phyloP scores from a whole-genome alignment of 2,329 filamentous ascomycete species.

The Nigrospora osmanthi region DNA sequence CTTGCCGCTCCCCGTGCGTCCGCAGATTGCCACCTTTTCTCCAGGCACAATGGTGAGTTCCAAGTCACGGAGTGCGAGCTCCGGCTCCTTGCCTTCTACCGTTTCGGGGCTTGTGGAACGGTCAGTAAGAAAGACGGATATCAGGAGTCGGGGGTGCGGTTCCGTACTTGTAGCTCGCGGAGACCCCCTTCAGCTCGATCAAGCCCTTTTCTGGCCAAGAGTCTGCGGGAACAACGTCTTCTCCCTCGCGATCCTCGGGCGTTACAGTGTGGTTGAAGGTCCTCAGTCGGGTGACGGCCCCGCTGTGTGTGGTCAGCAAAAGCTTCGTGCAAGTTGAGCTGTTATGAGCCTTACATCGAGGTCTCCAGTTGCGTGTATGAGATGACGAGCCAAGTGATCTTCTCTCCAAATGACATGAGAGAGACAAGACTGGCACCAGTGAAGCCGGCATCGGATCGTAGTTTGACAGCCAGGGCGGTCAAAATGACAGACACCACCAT shows the following conservation, averaged over 20 bases:
- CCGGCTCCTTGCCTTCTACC: constrained; percentile 3
- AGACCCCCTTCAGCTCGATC: constrained; percentile 14
- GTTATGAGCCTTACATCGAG: constrained; percentile 6
- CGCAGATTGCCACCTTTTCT: constrained; percentile 24
- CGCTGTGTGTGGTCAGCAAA: constrained; percentile 6
- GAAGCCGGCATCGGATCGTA: constrained; percentile 14
- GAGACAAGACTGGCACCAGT: constrained; percentile 21
- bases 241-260: constrained; percentile 12
- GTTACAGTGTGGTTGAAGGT: constrained; percentile 13
- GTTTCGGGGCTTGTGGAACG: not conserved
- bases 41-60: constrained; percentile 17
- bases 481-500: constrained; percentile 13
- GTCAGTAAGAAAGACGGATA: not conserved
- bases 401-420: constrained; percentile 19
- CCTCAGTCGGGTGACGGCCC: constrained; percentile 20
- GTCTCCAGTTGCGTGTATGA: constrained; percentile 21
- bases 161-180: constrained; percentile 16
- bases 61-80: constrained; percentile 19
- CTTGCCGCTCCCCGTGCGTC: constrained; percentile 29
- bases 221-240: constrained; percentile 14
- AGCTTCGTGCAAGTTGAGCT: not conserved
- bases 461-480: constrained; percentile 12
- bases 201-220: constrained; percentile 19
- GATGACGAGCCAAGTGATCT: constrained; percentile 8
- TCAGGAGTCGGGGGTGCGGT: too few species aligned